Evolutionary conservation across 768 basidiomycete genomes (phyloP).

Genomic region (Tylopilus rubrobrunneus): DNA sequence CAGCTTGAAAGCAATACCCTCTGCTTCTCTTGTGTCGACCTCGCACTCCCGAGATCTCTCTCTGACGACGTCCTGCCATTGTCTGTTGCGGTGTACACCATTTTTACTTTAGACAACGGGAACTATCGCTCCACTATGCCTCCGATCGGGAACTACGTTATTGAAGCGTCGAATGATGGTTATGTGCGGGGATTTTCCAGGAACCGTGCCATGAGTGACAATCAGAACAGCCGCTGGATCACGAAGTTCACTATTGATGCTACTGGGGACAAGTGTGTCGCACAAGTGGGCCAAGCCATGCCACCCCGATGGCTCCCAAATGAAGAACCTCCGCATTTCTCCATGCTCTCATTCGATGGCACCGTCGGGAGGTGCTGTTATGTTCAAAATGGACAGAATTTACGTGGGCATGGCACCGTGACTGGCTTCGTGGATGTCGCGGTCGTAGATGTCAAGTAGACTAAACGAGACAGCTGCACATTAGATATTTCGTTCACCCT

Average conservation of each 20-base stretch:
- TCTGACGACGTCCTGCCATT: neutral
- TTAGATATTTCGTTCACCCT: too few species aligned
- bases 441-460: neutral
- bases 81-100: neutral
- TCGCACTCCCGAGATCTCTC: neutral
- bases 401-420: too few species aligned
- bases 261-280: neutral
- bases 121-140: neutral
- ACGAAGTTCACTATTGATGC: slow-evolving; percentile 10
- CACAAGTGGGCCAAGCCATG: neutral
- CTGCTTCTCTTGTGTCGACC: neutral
- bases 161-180: slow-evolving; percentile 5
- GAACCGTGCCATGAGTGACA: neutral
- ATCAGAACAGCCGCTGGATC: neutral
- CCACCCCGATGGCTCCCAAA: neutral
- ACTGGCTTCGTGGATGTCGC: neutral
- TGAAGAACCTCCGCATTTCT: neutral
- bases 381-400: neutral
- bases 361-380: slow-evolving; percentile 2
- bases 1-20: neutral
- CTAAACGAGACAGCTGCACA: too few species aligned
- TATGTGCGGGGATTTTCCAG: slow-evolving; percentile 4
- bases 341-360: slow-evolving; percentile 1
- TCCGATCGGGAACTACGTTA: neutral
- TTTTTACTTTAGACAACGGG: slow-evolving; percentile 2